Evolutionary conservation across 805 yeast genomes (phyloP).

Genomic region (Barnettozyma pratensis): DNA sequence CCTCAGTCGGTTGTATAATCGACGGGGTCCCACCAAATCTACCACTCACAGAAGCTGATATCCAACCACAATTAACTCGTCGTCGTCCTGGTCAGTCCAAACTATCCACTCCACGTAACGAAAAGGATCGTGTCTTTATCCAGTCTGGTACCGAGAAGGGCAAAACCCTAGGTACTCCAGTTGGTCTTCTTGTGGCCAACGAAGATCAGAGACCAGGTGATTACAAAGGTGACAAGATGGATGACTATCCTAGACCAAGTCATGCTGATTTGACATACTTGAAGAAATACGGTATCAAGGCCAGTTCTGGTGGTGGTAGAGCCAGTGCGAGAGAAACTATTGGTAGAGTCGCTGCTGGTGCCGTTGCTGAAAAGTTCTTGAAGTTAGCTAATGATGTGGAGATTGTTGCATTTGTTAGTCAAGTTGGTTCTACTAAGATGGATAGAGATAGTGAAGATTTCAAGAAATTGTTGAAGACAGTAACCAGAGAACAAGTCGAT

Average conservation of each 20-base stretch:
- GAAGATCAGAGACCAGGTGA: conserved; percentile 97
- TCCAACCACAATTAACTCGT: conserved; percentile 93
- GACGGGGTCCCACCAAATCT: conserved; percentile 98
- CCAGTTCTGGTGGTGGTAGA: conserved; percentile 96
- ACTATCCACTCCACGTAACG: conserved; percentile 91
- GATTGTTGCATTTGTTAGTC: conserved; percentile 94
- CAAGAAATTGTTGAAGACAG: conserved; percentile 59
- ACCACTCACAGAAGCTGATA: conserved; percentile 69
- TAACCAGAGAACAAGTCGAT: conserved; percentile 88
- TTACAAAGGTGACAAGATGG: conserved; percentile 75
- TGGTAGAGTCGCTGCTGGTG: conserved; percentile 98
- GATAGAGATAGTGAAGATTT: conserved; percentile 70
- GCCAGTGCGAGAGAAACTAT: conserved; percentile 97
- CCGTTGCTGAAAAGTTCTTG: conserved; percentile 91
- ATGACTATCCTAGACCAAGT: conserved; percentile 92
- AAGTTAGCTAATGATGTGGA: conserved; percentile 74
- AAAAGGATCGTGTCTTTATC: conserved; percentile 86
- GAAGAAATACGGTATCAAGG: conserved; percentile 86
- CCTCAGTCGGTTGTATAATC: conserved; percentile 95
- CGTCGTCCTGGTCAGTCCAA: conserved; percentile 97
- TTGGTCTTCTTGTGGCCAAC: conserved; percentile 87
- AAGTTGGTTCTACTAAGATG: conserved; percentile 79
- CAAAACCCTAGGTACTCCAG: conserved; percentile 88
- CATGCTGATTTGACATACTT: conserved; percentile 96
- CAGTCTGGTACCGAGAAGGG: conserved; percentile 95